phyloP scores from a whole-genome alignment of 2,329 filamentous ascomycete species.

The Xylariaceae sp. region DNA sequence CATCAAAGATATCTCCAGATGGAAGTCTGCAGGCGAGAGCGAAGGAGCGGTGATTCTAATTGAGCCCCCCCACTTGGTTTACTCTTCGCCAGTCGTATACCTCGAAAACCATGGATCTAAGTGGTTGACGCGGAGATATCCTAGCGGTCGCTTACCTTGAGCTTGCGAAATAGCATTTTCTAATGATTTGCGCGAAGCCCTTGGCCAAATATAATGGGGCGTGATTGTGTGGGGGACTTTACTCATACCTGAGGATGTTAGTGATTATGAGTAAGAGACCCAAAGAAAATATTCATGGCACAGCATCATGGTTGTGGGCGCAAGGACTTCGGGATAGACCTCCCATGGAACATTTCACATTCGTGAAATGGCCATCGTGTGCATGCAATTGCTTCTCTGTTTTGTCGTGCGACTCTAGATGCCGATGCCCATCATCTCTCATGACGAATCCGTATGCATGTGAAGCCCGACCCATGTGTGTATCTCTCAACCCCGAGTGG shows the following conservation, averaged over 20 bases:
- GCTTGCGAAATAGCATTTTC: too few relatives aligned
- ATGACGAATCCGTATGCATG: constrained; percentile 8
- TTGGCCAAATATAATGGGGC: too few relatives aligned
- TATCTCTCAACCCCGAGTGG: neutral
- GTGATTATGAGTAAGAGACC: too few relatives aligned
- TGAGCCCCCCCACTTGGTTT: constrained; percentile 44
- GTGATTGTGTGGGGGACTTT: too few relatives aligned
- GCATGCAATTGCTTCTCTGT: constrained; percentile 39
- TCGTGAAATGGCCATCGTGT: constrained; percentile 72
- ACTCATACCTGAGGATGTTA: too few relatives aligned
- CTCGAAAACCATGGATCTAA: constrained; percentile 69
- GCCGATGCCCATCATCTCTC: constrained; percentile 16
- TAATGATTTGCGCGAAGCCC: too few relatives aligned
- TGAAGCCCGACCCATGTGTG: constrained; percentile 1
- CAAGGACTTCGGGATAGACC: constrained; percentile 63
- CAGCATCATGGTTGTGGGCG: constrained; percentile 10
- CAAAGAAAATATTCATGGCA: constrained; percentile 1
- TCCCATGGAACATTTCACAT: constrained; percentile 74
- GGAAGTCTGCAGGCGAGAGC: constrained; percentile 80
- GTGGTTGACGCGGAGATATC: constrained; percentile 84
- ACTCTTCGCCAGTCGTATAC: constrained; percentile 92
- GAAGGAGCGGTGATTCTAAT: constrained; percentile 47
- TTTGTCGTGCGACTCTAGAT: constrained; percentile 26
- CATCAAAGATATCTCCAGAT: constrained; percentile 45
- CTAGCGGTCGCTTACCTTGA: constrained; percentile 51